These are phyloP conservation scores for Ganoderma lingzhi DNA, from an alignment of 1,284 basidiomycete species.

Conservation along the genomic window DNA sequence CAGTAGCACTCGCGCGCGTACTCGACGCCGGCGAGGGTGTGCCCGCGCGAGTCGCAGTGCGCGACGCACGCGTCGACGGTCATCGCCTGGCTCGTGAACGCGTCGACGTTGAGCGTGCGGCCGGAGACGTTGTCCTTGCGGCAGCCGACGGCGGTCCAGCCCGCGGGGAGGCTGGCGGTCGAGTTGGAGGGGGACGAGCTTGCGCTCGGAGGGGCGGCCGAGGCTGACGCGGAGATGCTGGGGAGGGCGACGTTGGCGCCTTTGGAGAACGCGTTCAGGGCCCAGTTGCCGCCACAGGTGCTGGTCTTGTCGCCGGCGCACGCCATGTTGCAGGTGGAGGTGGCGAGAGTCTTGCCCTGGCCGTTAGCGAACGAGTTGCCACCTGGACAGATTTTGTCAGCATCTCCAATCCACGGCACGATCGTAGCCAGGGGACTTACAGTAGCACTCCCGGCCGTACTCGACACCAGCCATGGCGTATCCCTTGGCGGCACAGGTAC, in stretches of 20 bases:
- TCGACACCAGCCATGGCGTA: slow-evolving; percentile 38
- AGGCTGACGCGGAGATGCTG: slow-evolving; percentile 9
- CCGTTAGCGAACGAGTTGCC: slow-evolving; percentile 34
- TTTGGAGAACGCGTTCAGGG: slow-evolving; percentile 28
- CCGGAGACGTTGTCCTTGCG: slow-evolving; percentile 18
- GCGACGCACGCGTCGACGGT: slow-evolving; percentile 34
- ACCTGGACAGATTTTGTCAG: slow-evolving; percentile 16
- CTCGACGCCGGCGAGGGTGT: slow-evolving; percentile 37
- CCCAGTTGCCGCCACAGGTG: slow-evolving; percentile 37
- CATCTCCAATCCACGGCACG: not conserved
- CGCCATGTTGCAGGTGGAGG: slow-evolving; percentile 33
- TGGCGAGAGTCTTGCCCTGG: slow-evolving; percentile 27
- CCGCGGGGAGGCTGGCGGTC: slow-evolving; percentile 22
- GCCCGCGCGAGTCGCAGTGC: slow-evolving; percentile 34
- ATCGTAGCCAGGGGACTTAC: slow-evolving; percentile 16
- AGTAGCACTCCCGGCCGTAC: slow-evolving; percentile 41
- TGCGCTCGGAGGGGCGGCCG: slow-evolving; percentile 4
- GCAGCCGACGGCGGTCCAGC: slow-evolving; percentile 23
- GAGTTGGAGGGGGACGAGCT: slow-evolving; percentile 14
- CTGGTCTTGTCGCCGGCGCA: slow-evolving; percentile 28
- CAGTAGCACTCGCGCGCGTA: slow-evolving; percentile 41
- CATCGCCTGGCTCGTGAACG: slow-evolving; percentile 33
- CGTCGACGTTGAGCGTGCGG: slow-evolving; percentile 36
- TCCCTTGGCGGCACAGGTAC: slow-evolving; percentile 33
- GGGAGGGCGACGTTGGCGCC: slow-evolving; percentile 15